phyloP scores from a whole-genome alignment of 2,329 filamentous ascomycete species.

The Paraphaeosphaeria minitans region DNA sequence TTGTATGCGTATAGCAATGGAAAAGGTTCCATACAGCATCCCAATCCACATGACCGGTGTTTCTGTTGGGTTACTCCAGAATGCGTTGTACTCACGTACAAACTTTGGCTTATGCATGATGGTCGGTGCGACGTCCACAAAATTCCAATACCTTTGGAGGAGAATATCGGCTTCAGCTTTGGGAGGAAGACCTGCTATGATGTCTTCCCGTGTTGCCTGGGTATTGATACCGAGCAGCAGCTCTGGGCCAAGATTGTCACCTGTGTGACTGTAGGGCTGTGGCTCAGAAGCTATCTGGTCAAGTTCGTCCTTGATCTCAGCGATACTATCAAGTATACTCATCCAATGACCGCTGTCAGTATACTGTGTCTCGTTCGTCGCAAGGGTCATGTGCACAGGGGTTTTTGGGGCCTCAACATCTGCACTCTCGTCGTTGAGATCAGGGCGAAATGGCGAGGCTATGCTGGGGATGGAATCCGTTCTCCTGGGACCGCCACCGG shows the following conservation, averaged over 20 bases:
- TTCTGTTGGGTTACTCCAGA: slow-evolving; percentile 49
- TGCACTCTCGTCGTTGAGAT: slow-evolving; percentile 16
- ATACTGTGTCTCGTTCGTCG: slow-evolving; percentile 37
- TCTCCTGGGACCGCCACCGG: slow-evolving; percentile 5
- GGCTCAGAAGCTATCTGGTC: slow-evolving; percentile 36
- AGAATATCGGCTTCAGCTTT: slow-evolving; percentile 33
- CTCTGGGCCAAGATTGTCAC: slow-evolving; percentile 32
- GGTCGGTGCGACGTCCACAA: slow-evolving; percentile 33
- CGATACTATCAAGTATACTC: slow-evolving; percentile 45
- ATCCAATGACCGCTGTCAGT: slow-evolving; percentile 43
- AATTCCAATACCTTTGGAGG: slow-evolving; percentile 31
- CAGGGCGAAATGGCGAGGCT: slow-evolving; percentile 10
- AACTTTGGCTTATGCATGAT: slow-evolving; percentile 40
- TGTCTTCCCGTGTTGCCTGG: slow-evolving; percentile 35
- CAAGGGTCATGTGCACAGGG: slow-evolving; percentile 38
- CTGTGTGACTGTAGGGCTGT: slow-evolving; percentile 18
- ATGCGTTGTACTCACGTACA: slow-evolving; percentile 46
- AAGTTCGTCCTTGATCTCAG: slow-evolving; percentile 39
- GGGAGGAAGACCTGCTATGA: slow-evolving; percentile 35
- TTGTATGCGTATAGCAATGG: slow-evolving; percentile 34
- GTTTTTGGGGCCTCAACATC: slow-evolving; percentile 27
- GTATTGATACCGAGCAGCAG: slow-evolving; percentile 35
- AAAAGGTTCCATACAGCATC: slow-evolving; percentile 50
- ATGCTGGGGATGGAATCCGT: neutral
- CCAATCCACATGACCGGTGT: slow-evolving; percentile 52